Evolutionary conservation across 2,329 filamentous ascomycete genomes (phyloP).

Genomic region (Torrubiella hemipterigena): DNA sequence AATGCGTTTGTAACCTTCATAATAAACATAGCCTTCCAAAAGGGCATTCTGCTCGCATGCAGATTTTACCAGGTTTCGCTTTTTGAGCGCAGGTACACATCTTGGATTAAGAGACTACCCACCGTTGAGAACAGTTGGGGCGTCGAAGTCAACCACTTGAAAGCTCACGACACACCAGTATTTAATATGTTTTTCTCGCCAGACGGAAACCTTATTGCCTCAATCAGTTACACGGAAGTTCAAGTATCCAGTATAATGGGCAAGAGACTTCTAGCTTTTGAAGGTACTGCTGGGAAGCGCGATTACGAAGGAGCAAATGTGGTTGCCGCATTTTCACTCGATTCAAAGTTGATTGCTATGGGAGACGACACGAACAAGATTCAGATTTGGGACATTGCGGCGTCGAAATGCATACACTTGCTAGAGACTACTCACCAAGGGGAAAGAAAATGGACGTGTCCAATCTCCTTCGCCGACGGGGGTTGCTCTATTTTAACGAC

Average conservation of each 20-base stretch:
- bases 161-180: neutral
- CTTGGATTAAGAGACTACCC: neutral
- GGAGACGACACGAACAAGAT: neutral
- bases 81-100: neutral
- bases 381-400: neutral
- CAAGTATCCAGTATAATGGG: neutral
- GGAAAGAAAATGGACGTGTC: neutral
- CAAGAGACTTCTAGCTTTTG: neutral
- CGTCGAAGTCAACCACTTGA: neutral
- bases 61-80: too few relatives aligned
- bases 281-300: too few relatives aligned
- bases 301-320: too few relatives aligned
- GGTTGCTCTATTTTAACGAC: neutral
- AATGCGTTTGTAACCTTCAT: too few relatives aligned
- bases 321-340: neutral
- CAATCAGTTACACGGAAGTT: neutral
- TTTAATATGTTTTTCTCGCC: neutral
- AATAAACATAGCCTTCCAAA: too few relatives aligned
- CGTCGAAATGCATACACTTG: neutral
- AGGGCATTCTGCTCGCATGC: too few relatives aligned
- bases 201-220: neutral
- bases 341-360: neutral
- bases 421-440: neutral
- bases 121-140: neutral
- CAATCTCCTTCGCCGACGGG: neutral